Conservation (phyloP, 305 asterid species). For the Solanum hybrid region DNA sequence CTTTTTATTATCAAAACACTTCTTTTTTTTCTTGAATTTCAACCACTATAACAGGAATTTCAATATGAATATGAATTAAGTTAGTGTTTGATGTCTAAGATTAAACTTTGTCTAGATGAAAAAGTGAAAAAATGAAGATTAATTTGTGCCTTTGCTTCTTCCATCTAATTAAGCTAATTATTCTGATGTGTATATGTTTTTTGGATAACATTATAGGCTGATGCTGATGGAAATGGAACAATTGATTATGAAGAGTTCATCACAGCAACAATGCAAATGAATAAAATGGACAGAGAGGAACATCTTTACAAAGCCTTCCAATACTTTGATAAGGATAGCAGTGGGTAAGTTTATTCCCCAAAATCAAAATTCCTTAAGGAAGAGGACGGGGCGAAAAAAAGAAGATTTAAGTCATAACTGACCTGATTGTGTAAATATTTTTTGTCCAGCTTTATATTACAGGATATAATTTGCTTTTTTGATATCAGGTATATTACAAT, state of each 20-base stretch:
- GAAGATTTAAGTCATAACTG: not conserved
- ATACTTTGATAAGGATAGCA: conserved; percentile 85
- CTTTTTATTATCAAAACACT: not conserved
- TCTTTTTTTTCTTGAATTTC: not conserved
- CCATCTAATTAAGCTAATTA: not conserved
- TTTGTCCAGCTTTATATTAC: not conserved
- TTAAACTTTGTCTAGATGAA: not conserved
- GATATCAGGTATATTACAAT: conserved; percentile 57
- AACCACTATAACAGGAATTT: not conserved
- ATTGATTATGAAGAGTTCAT: conserved; percentile 96
- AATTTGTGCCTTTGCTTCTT: not conserved
- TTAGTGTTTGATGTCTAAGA: not conserved
- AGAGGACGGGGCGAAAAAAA: not conserved
- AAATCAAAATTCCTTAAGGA: not conserved
- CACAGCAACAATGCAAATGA: conserved; percentile 97
- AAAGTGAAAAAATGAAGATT: not conserved
- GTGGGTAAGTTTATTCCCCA: conserved; percentile 49
- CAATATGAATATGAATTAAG: not conserved
- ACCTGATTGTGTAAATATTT: not conserved
- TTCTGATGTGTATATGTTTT: not conserved
- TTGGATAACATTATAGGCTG: conserved; percentile 43
- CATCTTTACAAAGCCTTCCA: conserved; percentile 99
- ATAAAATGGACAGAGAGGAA: conserved; percentile 96
- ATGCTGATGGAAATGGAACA: conserved; percentile 97
- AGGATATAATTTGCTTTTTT: not conserved